Base-by-base conservation (phyloP, 768 basidiomycete species). In the Pisolithus tinctorius region DNA sequence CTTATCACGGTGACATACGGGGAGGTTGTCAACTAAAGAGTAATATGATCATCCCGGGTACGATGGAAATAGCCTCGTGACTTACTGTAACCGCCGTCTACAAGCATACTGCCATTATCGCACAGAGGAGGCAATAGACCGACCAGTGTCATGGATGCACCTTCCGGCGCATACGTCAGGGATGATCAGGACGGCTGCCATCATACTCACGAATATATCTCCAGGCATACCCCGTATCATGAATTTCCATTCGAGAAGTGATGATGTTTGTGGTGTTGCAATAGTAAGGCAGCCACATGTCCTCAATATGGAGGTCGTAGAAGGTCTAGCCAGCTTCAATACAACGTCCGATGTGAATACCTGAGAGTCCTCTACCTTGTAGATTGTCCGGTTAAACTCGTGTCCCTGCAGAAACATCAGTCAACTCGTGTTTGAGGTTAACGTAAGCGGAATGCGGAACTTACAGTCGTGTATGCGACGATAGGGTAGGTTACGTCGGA, bases 141-240 rank as follows among this genome's bases (percentile, higher is more conserved):
- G 44, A 94, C 94, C 57, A 99, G 70, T 1, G 94, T 91, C 96
- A 99, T 99, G 1, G 94, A 97, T 16, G 93, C 96, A 49, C 93
- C 91, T 87, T 51, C 54, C 43, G 10, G 54, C 47, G 50, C 41
- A 50, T 11, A n/a, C 9, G 53, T 59, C 38, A 48, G 31, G 20
- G 41, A 52, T 40, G 26, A 20, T 47, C 27, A 10, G 9, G 10
- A 39, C 20, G 37, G 36, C 14, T 47, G n/a, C 39, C 43, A 20
- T 3, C 14, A 43, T 42, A 62, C 77, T 58, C 63, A 89, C 91
- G 87, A 49, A 91, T 89, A 63, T 83, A 91, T 58, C 93, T 78
- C 95, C 95, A 99, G 11, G 96, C 95, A 71, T 97, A 98, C n/a
- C 96, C 96, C 11, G 91, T 90, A 59, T 94, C 88, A 61, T 99